Percentiles rank a stretch among this genome's conserved stretches.
Evolutionary conservation across 2,329 filamentous ascomycete species (phyloP).

Genomic region (Dryadomyces quercivorus): DNA sequence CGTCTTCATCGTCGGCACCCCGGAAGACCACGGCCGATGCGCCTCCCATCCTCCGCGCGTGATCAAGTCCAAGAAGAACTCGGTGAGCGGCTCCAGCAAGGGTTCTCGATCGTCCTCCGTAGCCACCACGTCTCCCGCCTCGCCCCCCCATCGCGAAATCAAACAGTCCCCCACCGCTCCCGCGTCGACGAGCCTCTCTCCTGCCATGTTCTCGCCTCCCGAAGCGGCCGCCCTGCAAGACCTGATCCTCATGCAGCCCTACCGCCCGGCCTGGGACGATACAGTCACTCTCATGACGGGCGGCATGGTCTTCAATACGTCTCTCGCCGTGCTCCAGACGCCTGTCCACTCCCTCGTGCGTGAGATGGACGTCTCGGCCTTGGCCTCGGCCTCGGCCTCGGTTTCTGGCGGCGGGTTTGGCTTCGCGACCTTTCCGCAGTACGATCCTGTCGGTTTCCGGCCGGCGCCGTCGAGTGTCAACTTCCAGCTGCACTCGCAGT

Average conservation of each 20-base stretch:
- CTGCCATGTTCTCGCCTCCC: neutral
- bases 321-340: conserved; percentile 33
- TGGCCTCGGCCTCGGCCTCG: conserved; percentile 3
- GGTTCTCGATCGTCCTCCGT: neutral
- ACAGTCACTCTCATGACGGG: conserved; percentile 27
- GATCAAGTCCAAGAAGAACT: conserved; percentile 24
- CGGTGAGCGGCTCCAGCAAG: neutral
- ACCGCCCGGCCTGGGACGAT: conserved; percentile 39
- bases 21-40: conserved; percentile 39
- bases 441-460: conserved; percentile 24
- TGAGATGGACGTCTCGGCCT: conserved; percentile 2
- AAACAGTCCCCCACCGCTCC: neutral
- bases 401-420: conserved; percentile 16
- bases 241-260: conserved; percentile 23
- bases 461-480: conserved; percentile 22
- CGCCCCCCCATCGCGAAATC: neutral
- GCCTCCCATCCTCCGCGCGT: conserved; percentile 42
- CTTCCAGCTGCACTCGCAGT: conserved; percentile 30
- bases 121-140: too few relatives aligned
- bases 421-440: conserved; percentile 25
- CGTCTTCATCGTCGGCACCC: conserved; percentile 52
- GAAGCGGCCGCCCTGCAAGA: neutral
- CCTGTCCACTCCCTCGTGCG: conserved; percentile 24
- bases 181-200: neutral
- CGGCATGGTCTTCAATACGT: conserved; percentile 24